Evolutionary conservation across 2,329 filamentous ascomycete species (phyloP).

Genomic region (Onygenales sp.): DNA sequence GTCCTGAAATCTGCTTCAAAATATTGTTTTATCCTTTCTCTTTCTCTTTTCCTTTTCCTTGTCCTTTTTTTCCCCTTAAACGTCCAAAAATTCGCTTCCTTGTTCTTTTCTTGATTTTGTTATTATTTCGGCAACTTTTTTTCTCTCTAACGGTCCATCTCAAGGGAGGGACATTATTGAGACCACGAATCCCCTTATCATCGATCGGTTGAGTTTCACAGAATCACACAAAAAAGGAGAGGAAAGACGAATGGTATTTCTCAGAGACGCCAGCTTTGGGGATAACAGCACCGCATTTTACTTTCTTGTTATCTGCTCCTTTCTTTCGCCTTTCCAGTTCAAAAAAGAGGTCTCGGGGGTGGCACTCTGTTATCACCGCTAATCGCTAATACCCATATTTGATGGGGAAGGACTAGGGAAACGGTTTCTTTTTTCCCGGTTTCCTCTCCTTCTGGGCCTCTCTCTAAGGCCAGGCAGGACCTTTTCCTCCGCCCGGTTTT

Average conservation of each 20-base stretch:
- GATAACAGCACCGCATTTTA: not conserved
- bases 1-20: too few species aligned
- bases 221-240: not conserved
- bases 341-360: not conserved
- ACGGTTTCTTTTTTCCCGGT: too few species aligned
- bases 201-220: not conserved
- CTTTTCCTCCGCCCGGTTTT: too few species aligned
- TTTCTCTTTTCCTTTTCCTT: too few species aligned
- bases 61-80: too few species aligned
- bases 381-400: not conserved
- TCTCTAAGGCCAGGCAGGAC: too few species aligned
- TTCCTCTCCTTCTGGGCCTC: too few species aligned
- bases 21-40: too few species aligned
- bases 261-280: not conserved
- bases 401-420: too few species aligned
- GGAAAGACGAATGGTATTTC: not conserved
- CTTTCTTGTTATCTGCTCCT: not conserved
- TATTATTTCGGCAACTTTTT: not conserved
- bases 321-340: not conserved
- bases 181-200: not conserved
- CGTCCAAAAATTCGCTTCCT: not conserved
- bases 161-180: not conserved
- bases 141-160: not conserved
- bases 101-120: not conserved
- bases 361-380: not conserved